A percentile compares a stretch with the other conserved stretches of the same genome.
Evolutionary conservation across 139 green algal species (phyloP).

Genomic region (Mychonastes homosphaera): DNA sequence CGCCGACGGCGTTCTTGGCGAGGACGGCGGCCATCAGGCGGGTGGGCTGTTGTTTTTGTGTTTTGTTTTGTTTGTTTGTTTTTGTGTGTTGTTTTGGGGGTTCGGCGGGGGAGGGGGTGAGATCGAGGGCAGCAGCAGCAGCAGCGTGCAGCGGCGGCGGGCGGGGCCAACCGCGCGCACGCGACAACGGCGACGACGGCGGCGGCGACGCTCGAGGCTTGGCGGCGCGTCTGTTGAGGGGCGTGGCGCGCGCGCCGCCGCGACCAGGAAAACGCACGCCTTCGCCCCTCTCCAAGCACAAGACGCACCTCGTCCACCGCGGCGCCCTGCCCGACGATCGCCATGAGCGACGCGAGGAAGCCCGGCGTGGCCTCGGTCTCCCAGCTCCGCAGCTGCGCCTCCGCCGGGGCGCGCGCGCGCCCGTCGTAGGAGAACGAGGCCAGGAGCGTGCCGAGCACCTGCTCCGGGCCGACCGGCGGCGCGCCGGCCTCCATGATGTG

Average conservation of each 20-base stretch:
- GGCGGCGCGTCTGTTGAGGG: too few relatives aligned
- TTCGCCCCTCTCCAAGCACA: background rate
- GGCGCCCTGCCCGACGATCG: conserved; percentile 38
- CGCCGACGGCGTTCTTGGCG: conserved; percentile 71
- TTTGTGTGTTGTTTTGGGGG: too few relatives aligned
- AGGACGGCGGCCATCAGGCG: conserved; percentile 60
- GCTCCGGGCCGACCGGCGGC: conserved; percentile 10
- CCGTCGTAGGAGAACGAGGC: conserved; percentile 26
- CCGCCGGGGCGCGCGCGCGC: conserved; percentile 24
- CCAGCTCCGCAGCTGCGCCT: conserved; percentile 42
- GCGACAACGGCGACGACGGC: too few relatives aligned
- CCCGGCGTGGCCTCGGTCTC: conserved; percentile 52
- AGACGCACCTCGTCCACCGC: conserved; percentile 44
- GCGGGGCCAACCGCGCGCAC: too few relatives aligned
- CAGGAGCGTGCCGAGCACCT: conserved; percentile 23
- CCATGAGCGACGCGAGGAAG: conserved; percentile 52
- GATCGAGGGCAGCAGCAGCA: background rate
- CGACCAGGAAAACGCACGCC: too few relatives aligned
- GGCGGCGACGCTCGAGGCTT: too few relatives aligned
- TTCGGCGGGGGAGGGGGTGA: too few relatives aligned
- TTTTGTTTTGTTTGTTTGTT: too few relatives aligned
- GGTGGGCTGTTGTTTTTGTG: conserved; percentile 50
- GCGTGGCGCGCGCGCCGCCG: too few relatives aligned
- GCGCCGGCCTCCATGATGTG: background rate
- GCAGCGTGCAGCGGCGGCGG: too few relatives aligned